phyloP scores from a whole-genome alignment of 1,284 basidiomycete species.

The Cutaneotrichosporon dermatis region DNA sequence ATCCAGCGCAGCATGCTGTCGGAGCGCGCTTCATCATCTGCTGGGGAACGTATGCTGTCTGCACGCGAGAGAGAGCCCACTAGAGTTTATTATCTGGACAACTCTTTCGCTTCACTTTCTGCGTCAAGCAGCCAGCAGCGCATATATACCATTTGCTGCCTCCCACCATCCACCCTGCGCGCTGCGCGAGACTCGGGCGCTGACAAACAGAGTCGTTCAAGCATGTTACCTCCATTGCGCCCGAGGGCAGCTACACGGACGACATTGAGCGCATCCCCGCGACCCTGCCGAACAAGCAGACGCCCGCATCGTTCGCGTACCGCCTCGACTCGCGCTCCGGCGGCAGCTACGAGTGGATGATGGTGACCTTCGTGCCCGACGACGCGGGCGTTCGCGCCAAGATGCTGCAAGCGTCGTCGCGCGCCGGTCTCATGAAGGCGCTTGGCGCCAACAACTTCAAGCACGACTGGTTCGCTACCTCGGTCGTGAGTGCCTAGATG shows the following conservation, averaged over 20 bases:
- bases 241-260: constrained; percentile 36
- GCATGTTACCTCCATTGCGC: constrained; percentile 32
- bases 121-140: too few species aligned
- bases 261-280: constrained; percentile 40
- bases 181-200: not conserved
- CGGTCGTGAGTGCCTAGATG: constrained; percentile 58
- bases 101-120: not conserved
- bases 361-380: constrained; percentile 49
- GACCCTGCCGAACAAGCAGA: constrained; percentile 37
- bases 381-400: constrained; percentile 52
- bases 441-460: constrained; percentile 72
- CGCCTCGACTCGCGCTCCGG: constrained; percentile 39
- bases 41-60: too few species aligned
- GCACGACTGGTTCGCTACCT: constrained; percentile 75
- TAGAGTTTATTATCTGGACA: not conserved
- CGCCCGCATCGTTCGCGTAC: constrained; percentile 47
- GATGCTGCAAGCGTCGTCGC: constrained; percentile 90
- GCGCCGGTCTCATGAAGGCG: constrained; percentile 65
- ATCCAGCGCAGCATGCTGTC: too few species aligned
- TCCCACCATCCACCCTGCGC: not conserved
- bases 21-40: too few species aligned
- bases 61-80: too few species aligned
- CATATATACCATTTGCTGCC: not conserved
- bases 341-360: constrained; percentile 47
- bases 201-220: constrained; percentile 36